A percentile compares a stretch with the other conserved stretches of the same genome.
Conservation (phyloP, 2,329 filamentous ascomycete genomes). For the Fusarium graminum region DNA sequence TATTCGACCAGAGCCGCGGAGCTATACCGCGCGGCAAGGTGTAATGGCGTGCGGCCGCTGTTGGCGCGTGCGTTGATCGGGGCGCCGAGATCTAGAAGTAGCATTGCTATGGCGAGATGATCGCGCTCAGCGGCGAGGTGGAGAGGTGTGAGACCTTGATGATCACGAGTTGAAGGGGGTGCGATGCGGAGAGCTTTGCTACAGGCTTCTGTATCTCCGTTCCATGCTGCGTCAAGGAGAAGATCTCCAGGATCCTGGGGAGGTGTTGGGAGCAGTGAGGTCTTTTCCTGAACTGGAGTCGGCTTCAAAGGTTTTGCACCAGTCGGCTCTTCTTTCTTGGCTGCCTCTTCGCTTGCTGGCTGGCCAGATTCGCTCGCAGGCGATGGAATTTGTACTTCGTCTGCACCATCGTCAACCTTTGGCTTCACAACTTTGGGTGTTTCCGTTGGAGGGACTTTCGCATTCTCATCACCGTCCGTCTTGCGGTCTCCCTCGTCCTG, state of each 20-base stretch:
- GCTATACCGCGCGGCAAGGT: conserved; percentile 50
- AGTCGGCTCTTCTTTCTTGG: not conserved
- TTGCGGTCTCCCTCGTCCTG: not conserved
- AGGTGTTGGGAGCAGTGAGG: not conserved
- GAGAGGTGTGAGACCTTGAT: conserved; percentile 49
- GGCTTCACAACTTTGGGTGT: conserved; percentile 3
- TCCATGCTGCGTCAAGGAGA: conserved; percentile 53
- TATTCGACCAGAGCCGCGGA: conserved; percentile 51
- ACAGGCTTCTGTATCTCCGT: conserved; percentile 49
- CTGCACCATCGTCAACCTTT: conserved; percentile 12
- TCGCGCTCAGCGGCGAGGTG: conserved; percentile 53
- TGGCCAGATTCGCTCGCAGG: not conserved
- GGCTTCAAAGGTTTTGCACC: conserved; percentile 5
- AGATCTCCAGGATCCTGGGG: conserved; percentile 41
- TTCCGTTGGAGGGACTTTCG: not conserved
- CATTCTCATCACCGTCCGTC: not conserved
- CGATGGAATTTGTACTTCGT: not conserved
- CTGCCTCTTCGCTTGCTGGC: not conserved
- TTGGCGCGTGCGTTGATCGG: conserved; percentile 47
- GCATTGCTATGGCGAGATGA: conserved; percentile 52
- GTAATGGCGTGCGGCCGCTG: conserved; percentile 51
- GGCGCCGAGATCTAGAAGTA: conserved; percentile 50
- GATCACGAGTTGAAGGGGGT: conserved; percentile 47
- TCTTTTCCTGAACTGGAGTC: not conserved
- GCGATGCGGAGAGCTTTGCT: conserved; percentile 44